Conservation (phyloP, 1,139 yeast genomes). For the Kodamaea arcana region DNA sequence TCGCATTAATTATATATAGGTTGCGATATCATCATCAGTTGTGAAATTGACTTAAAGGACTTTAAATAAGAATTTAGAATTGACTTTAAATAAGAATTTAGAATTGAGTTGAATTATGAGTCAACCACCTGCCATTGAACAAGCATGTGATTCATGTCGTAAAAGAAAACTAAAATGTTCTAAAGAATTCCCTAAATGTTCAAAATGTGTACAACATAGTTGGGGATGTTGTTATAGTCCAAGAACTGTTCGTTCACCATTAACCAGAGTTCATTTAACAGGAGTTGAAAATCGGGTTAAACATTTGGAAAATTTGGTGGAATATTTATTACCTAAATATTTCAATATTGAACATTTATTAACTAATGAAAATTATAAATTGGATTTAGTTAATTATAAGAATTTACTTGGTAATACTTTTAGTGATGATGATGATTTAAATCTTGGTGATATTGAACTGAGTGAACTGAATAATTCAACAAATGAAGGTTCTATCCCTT, state of each 20-base stretch:
- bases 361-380: conserved; percentile 18
- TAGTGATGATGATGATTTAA: conserved; percentile 7
- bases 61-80: too few relatives aligned
- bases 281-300: conserved; percentile 65
- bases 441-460: conserved; percentile 3
- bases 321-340: conserved; percentile 30
- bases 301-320: conserved; percentile 51
- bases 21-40: conserved; percentile 1
- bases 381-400: conserved; percentile 19
- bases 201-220: conserved; percentile 66
- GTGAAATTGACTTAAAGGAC: too few relatives aligned
- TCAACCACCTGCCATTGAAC: conserved; percentile 33
- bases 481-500: conserved; percentile 3
- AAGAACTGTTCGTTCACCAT: conserved; percentile 69
- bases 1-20: conserved; percentile 1
- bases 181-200: conserved; percentile 69
- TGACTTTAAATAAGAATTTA: too few relatives aligned
- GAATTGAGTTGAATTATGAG: too few relatives aligned
- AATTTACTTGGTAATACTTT: conserved; percentile 7
- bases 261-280: conserved; percentile 77
- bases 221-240: conserved; percentile 82
- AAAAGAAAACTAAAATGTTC: conserved; percentile 56
- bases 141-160: conserved; percentile 58
- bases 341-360: conserved; percentile 25
- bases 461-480: conserved; percentile 4